Evolutionary conservation across 148 eudicot species (phyloP).

Genomic region (Chenopodium formosanum): DNA sequence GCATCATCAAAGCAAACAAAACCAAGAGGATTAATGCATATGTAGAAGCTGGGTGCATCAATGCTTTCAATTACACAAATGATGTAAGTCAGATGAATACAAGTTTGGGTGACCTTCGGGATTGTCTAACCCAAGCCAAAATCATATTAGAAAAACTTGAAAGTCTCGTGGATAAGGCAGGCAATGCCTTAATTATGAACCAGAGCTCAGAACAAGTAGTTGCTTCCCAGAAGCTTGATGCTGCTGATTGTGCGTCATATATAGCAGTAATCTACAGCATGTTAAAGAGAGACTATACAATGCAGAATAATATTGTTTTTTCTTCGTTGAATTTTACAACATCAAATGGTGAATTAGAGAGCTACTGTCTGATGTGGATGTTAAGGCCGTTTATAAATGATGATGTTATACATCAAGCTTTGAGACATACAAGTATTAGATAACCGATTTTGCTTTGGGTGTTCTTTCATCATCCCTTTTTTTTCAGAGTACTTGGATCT

Average conservation of each 20-base stretch:
- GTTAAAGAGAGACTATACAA: constrained; percentile 63
- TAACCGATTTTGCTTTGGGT: constrained; percentile 15
- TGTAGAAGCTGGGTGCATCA: constrained; percentile 51
- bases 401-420: constrained; percentile 55
- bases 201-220: constrained; percentile 20
- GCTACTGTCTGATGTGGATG: constrained; percentile 80
- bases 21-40: constrained; percentile 50
- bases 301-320: constrained; percentile 58
- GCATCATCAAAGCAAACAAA: constrained; percentile 42
- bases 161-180: constrained; percentile 45
- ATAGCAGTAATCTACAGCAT: constrained; percentile 40
- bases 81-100: constrained; percentile 43
- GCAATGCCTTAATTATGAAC: constrained; percentile 14
- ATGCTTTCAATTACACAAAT: constrained; percentile 32
- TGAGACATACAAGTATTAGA: constrained; percentile 25
- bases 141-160: constrained; percentile 46
- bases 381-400: constrained; percentile 66
- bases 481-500: too few species aligned
- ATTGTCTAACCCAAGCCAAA: constrained; percentile 37
- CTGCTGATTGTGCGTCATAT: constrained; percentile 27
- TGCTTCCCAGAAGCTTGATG: background rate
- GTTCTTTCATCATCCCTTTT: background rate
- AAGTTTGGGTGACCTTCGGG: constrained; percentile 48
- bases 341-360: constrained; percentile 54
- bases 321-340: constrained; percentile 49